Conservation (phyloP, 495 filamentous ascomycete genomes). For the Penicillium daleae region DNA sequence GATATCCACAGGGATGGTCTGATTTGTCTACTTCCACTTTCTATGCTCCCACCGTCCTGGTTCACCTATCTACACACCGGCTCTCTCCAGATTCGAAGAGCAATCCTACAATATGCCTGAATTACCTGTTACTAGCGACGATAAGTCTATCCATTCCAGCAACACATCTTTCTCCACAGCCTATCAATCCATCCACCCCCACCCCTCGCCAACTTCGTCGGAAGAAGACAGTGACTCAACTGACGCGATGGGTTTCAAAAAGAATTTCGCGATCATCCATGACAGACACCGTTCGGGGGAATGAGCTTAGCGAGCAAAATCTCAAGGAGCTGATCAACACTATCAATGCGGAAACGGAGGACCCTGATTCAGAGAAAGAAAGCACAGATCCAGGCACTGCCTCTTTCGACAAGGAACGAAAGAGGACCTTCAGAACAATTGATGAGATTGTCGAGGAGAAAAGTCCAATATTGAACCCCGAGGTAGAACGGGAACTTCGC, state of each 20-base stretch:
- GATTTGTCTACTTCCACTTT: neutral
- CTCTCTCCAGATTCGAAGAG: neutral
- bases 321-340: constrained; percentile 14
- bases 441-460: constrained; percentile 9
- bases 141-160: constrained; percentile 16
- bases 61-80: too few relatives aligned
- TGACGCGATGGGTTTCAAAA: constrained; percentile 28
- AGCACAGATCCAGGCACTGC: neutral
- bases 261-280: constrained; percentile 25
- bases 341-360: neutral
- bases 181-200: constrained; percentile 11
- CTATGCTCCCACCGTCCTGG: neutral
- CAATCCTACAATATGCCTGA: constrained; percentile 16
- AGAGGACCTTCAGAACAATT: constrained; percentile 1
- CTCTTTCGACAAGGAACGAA: neutral
- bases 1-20: neutral
- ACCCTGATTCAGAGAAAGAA: neutral
- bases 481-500: constrained; percentile 15
- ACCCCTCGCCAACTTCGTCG: constrained; percentile 15
- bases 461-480: neutral
- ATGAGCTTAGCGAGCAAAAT: constrained; percentile 24
- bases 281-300: neutral
- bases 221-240: constrained; percentile 18
- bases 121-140: constrained; percentile 11
- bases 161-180: constrained; percentile 19